Percentiles rank a stretch among this genome's conserved stretches.
These are phyloP conservation scores for Salvia hispanica DNA, from an alignment of 257 asterid genomes.

Conservation along the genomic window DNA sequence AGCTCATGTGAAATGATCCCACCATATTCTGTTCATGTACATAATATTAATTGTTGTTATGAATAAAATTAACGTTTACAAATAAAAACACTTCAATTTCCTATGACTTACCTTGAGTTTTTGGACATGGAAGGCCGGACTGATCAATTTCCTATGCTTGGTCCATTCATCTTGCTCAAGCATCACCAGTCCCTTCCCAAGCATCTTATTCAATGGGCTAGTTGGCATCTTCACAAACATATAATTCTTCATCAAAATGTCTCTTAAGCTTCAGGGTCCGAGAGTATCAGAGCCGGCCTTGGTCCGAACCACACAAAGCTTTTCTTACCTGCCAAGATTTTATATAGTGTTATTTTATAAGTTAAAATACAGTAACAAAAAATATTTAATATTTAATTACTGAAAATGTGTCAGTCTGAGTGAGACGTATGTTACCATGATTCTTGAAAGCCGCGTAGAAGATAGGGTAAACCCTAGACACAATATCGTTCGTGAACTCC, in stretches of 20 bases:
- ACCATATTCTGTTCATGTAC: constrained; percentile 43
- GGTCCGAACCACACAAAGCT: constrained; percentile 32
- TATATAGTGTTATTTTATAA: too few species aligned
- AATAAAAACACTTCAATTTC: background rate
- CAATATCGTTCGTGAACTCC: too few species aligned
- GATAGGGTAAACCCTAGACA: too few species aligned
- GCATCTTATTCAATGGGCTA: background rate
- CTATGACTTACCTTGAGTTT: constrained; percentile 40
- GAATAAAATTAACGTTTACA: too few species aligned
- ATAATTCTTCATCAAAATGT: constrained; percentile 17
- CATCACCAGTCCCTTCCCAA: constrained; percentile 19
- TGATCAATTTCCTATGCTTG: constrained; percentile 52
- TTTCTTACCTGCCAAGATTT: constrained; percentile 17
- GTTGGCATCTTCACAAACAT: constrained; percentile 14
- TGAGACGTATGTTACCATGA: too few species aligned
- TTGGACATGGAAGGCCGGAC: constrained; percentile 58
- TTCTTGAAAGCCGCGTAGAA: too few species aligned
- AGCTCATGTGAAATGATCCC: constrained; percentile 51
- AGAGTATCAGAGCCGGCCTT: background rate
- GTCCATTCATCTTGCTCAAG: constrained; percentile 52
- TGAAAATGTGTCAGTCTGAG: too few species aligned
- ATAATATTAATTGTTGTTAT: background rate
- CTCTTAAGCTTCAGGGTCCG: constrained; percentile 15
- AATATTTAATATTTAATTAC: too few species aligned
- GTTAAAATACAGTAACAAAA: too few species aligned